Percentiles rank a stretch among this genome's conserved stretches.
These are phyloP conservation scores for Globisporangium apiculatum DNA, from an alignment of 352 stramenopile species.

Conservation along the genomic window DNA sequence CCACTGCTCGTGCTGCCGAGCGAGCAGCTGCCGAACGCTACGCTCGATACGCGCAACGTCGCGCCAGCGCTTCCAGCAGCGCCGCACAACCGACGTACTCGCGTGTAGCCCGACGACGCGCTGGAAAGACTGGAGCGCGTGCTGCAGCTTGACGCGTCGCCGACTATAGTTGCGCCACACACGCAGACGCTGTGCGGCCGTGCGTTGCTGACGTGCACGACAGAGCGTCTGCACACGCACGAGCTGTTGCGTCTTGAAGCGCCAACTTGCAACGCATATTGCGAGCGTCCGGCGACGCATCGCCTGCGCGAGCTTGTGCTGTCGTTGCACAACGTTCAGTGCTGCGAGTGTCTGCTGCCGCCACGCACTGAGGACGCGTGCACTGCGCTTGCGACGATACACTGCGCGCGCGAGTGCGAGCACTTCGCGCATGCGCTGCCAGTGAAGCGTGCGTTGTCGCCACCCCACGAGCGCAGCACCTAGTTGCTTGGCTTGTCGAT, in stretches of 20 bases:
- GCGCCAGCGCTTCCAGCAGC: constrained; percentile 29
- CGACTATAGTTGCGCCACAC: constrained; percentile 13
- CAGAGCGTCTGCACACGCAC: neutral
- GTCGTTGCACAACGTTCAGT: neutral
- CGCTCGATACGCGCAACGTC: neutral
- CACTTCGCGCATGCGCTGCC: constrained; percentile 19
- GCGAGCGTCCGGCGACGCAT: neutral
- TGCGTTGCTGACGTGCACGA: neutral
- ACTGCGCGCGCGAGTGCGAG: constrained; percentile 15
- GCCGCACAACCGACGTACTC: constrained; percentile 16
- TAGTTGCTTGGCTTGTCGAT: neutral
- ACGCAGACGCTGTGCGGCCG: neutral
- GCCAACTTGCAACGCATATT: constrained; percentile 4
- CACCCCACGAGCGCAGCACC: constrained; percentile 13
- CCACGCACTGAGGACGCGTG: constrained; percentile 18
- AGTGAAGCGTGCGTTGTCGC: constrained; percentile 17
- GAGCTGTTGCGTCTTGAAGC: constrained; percentile 1
- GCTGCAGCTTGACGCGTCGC: constrained; percentile 12
- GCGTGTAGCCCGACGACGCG: constrained; percentile 28
- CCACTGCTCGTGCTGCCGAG: constrained; percentile 5
- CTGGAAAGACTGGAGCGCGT: constrained; percentile 31
- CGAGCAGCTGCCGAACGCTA: constrained; percentile 1
- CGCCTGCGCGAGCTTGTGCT: neutral
- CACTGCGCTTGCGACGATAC: constrained; percentile 15
- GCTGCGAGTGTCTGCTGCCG: neutral